Conservation (phyloP, 2,329 filamentous ascomycete species). For the Cladosporium austrohemisphaericum region DNA sequence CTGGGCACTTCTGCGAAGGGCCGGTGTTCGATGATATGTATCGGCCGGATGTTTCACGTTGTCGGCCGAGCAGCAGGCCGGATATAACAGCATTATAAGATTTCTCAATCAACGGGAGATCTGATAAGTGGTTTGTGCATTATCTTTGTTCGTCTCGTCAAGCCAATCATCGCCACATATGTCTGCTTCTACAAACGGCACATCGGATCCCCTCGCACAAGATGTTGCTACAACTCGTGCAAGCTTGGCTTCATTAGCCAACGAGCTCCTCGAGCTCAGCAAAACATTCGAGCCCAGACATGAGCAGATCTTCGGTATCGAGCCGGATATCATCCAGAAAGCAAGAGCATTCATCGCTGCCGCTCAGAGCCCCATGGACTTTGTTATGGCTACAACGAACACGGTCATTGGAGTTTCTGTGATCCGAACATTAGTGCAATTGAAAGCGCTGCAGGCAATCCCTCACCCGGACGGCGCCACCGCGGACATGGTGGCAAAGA, state of each 20-base stretch:
- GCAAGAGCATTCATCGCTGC: not conserved
- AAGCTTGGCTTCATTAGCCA: not conserved
- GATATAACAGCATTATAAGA: no score
- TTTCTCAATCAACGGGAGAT: no score
- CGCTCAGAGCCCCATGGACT: conserved; percentile 1
- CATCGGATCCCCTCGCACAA: not conserved
- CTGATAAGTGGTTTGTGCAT: no score
- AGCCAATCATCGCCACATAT: not conserved
- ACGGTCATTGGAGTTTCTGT: not conserved
- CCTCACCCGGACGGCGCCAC: not conserved
- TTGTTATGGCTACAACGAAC: not conserved
- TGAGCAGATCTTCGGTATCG: not conserved
- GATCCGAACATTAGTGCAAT: conserved; percentile 1
- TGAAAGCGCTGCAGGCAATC: conserved; percentile 1
- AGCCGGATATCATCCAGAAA: not conserved
- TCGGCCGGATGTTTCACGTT: no score
- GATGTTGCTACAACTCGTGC: not conserved
- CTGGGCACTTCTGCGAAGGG: no score
- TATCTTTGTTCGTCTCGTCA: no score
- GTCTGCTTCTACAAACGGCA: not conserved
- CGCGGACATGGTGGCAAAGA: not conserved
- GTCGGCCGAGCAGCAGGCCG: no score
- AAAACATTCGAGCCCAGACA: not conserved
- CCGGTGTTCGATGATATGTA: no score
- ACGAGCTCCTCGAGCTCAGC: not conserved